These are phyloP conservation scores for Plasmodium billcollinsi DNA, from an alignment of 169 alveolate species.

Conservation along the genomic window DNA sequence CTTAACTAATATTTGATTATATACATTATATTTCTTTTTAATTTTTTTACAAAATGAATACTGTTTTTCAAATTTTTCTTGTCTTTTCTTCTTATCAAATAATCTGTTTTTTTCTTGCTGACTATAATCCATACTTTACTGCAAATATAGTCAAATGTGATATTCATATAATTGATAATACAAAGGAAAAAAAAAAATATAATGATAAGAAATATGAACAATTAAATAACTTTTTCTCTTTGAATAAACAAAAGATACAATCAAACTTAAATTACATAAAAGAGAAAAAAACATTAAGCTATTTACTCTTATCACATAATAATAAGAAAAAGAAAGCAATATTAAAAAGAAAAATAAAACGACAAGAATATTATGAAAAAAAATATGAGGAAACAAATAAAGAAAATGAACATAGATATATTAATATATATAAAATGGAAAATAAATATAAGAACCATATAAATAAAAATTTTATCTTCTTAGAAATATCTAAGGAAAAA, in stretches of 20 bases:
- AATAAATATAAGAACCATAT: background rate
- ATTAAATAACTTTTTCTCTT: background rate
- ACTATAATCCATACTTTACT: background rate
- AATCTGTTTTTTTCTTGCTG: slow-evolving; percentile 1
- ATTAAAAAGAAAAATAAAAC: slow-evolving; percentile 1
- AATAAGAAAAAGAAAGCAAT: background rate
- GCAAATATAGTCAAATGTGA: slow-evolving; percentile 24
- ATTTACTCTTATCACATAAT: background rate
- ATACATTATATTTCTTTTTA: background rate
- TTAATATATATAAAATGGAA: background rate
- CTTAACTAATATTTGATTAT: slow-evolving; percentile 5
- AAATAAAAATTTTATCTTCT: background rate
- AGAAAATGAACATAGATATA: background rate
- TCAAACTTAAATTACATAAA: background rate
- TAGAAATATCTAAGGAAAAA: slow-evolving; percentile 6
- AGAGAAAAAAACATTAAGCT: background rate
- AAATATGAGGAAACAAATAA: background rate
- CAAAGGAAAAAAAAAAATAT: background rate
- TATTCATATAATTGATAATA: background rate
- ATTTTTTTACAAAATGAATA: slow-evolving; percentile 3
- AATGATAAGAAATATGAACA: background rate
- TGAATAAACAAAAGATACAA: background rate
- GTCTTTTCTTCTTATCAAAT: slow-evolving; percentile 11
- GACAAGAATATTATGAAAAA: background rate
- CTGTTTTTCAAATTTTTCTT: slow-evolving; percentile 5